A percentile compares a stretch with the other conserved stretches of the same genome.
Evolutionary conservation across 306 rosid genomes (phyloP).

Genomic region (Acacia acuminata): DNA sequence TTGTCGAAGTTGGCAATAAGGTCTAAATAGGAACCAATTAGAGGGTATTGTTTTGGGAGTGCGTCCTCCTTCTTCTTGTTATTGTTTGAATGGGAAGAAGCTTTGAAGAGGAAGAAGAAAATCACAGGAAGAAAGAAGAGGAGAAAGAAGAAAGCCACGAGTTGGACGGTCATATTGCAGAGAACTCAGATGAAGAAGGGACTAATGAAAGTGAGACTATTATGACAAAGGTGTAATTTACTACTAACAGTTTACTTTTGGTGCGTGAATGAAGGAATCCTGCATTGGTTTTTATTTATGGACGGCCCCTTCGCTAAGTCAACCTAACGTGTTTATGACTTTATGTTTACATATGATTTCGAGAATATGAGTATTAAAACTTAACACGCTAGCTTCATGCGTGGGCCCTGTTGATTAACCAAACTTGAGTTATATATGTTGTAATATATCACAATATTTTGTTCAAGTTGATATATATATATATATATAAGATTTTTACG

Average conservation of each 20-base stretch:
- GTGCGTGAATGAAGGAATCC: not conserved
- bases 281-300: not conserved
- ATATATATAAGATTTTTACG: too few species aligned
- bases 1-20: not conserved
- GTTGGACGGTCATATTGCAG: not conserved
- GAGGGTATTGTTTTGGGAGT: not conserved
- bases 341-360: too few species aligned
- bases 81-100: not conserved
- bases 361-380: too few species aligned
- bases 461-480: too few species aligned
- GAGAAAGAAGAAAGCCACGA: not conserved
- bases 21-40: not conserved
- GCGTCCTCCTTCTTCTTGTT: not conserved
- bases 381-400: too few species aligned
- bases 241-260: not conserved
- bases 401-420: too few species aligned
- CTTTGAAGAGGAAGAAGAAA: not conserved
- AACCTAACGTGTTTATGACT: not conserved
- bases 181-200: not conserved
- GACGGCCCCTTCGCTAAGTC: too few species aligned
- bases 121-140: not conserved
- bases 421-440: too few species aligned
- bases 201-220: too few species aligned
- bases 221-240: too few species aligned
- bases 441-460: too few species aligned